phyloP scores from a whole-genome alignment of 331 rosid species.

The Quercus phellos region DNA sequence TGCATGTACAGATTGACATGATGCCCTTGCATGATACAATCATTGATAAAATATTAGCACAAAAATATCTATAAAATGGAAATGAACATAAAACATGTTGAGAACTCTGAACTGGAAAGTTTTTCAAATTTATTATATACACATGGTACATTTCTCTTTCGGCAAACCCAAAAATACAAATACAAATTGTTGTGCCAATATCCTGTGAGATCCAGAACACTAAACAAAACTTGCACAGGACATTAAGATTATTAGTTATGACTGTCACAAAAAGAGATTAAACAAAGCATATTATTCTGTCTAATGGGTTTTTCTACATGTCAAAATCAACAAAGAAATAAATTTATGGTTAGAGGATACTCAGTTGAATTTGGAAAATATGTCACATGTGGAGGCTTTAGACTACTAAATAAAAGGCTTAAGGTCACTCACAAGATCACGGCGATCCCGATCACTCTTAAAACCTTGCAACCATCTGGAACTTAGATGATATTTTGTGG shows the following conservation, averaged over 20 bases:
- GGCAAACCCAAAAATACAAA: not conserved
- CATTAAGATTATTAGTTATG: not conserved
- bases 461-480: conserved; percentile 93
- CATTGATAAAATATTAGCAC: not conserved
- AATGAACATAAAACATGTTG: not conserved
- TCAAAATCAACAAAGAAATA: not conserved
- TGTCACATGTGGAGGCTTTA: not conserved
- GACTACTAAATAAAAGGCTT: conserved; percentile 1
- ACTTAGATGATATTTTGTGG: conserved; percentile 75
- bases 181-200: not conserved
- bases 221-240: not conserved
- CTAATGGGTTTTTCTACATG: not conserved
- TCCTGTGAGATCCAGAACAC: not conserved
- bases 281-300: not conserved
- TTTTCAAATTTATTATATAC: not conserved
- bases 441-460: conserved; percentile 86
- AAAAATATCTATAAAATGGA: not conserved
- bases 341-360: not conserved
- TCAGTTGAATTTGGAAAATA: not conserved
- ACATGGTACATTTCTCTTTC: not conserved
- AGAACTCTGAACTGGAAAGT: not conserved
- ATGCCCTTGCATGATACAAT: not conserved
- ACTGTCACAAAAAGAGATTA: not conserved
- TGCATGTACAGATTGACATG: no score
- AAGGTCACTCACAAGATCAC: conserved; percentile 61